Conservation (phyloP, 2,329 filamentous ascomycete genomes). For the Neurospora sp. region DNA sequence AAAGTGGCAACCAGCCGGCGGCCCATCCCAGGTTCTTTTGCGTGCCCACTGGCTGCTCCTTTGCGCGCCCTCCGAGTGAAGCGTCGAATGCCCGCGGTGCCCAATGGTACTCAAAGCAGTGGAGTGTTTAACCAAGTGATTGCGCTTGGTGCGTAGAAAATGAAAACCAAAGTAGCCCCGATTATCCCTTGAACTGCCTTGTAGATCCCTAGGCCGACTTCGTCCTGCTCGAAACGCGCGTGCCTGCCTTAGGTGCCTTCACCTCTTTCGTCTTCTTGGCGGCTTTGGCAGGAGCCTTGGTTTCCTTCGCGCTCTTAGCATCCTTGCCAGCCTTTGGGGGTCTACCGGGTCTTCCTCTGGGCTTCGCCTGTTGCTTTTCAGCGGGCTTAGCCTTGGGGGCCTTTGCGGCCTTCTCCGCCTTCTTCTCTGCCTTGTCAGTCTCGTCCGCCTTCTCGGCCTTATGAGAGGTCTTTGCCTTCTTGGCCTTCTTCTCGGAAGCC, state of each 20-base stretch:
- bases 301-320: background rate
- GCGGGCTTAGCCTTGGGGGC: background rate
- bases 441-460: background rate
- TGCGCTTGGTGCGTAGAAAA: background rate
- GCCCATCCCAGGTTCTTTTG: background rate
- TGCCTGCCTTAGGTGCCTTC: constrained; percentile 6
- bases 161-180: background rate
- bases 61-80: background rate
- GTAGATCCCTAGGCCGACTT: background rate
- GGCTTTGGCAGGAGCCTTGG: constrained; percentile 8
- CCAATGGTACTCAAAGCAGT: background rate
- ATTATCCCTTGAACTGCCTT: background rate
- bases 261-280: constrained; percentile 4
- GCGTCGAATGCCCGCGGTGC: background rate
- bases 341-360: background rate
- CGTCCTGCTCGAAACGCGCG: background rate
- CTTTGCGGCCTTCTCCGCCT: constrained; percentile 1
- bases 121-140: background rate
- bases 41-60: background rate
- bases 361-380: background rate
- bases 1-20: background rate
- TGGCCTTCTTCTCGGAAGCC: constrained; percentile 7
- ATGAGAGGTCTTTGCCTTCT: constrained; percentile 2
- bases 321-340: background rate
- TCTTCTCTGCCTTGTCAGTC: background rate